A percentile compares a stretch with the other conserved stretches of the same genome.
phyloP scores from a whole-genome alignment of 768 basidiomycete species.

The Hericium alpestre region DNA sequence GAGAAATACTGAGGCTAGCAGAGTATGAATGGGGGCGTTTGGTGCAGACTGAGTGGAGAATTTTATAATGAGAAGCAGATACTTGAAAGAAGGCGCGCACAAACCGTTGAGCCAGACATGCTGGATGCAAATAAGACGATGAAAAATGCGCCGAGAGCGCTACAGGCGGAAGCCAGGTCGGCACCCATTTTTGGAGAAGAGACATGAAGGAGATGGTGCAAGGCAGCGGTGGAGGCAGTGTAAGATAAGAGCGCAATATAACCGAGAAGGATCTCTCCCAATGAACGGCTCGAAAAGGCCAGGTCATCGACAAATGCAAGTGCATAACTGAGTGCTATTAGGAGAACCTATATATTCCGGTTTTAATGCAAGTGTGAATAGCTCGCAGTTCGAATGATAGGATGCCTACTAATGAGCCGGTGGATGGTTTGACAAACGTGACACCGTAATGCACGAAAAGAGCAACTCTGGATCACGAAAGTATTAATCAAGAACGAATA shows the following conservation, averaged over 20 bases:
- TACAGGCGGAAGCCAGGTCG: conserved; percentile 44
- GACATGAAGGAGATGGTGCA: conserved; percentile 52
- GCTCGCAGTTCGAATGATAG: conserved; percentile 3
- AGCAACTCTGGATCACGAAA: conserved; percentile 40
- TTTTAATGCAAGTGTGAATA: background rate
- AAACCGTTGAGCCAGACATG: conserved; percentile 48
- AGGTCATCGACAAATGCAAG: conserved; percentile 53
- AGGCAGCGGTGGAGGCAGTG: conserved; percentile 45
- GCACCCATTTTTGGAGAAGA: conserved; percentile 49
- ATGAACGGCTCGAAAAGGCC: conserved; percentile 27
- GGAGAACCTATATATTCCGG: conserved; percentile 41
- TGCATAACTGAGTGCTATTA: conserved; percentile 36
- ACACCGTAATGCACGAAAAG: conserved; percentile 61
- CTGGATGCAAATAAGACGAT: conserved; percentile 57
- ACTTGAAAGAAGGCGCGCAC: conserved; percentile 14
- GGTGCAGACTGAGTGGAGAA: conserved; percentile 31
- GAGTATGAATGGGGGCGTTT: conserved; percentile 43
- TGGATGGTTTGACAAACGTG: conserved; percentile 50
- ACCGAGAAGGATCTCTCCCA: conserved; percentile 43
- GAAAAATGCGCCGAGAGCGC: conserved; percentile 50
- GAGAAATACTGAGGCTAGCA: conserved; percentile 51
- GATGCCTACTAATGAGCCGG: conserved; percentile 35
- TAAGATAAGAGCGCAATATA: conserved; percentile 58
- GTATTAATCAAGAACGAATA: background rate
- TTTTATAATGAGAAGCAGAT: conserved; percentile 4